These are phyloP conservation scores for Daldinia sp. DNA, from an alignment of 2,329 filamentous ascomycete species.

Conservation along the genomic window DNA sequence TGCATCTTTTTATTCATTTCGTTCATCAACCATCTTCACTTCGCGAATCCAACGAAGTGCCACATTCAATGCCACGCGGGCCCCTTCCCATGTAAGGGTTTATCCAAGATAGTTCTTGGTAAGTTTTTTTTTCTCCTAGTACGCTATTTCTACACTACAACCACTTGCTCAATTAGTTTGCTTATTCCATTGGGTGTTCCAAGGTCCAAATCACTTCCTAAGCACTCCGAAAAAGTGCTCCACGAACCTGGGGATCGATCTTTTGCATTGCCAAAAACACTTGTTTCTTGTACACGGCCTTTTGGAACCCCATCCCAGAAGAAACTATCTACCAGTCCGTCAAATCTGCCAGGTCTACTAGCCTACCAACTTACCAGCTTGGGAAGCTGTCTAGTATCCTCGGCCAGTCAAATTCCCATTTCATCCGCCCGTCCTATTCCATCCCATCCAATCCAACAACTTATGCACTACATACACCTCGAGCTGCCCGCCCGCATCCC, in stretches of 20 bases:
- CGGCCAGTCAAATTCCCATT: constrained; percentile 21
- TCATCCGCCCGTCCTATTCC: constrained; percentile 19
- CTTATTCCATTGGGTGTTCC: constrained; percentile 3
- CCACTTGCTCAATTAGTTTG: constrained; percentile 24
- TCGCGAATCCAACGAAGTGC: constrained; percentile 16
- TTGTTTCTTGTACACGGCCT: constrained; percentile 29
- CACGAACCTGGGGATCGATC: constrained; percentile 34
- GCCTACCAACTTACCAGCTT: neutral
- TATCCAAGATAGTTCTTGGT: neutral
- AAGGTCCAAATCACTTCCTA: neutral
- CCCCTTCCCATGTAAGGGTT: constrained; percentile 9
- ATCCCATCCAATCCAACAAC: constrained; percentile 22
- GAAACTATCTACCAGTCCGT: too few species aligned
- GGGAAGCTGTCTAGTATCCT: constrained; percentile 16
- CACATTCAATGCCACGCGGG: constrained; percentile 21
- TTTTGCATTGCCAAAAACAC: constrained; percentile 27
- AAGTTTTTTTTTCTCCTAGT: constrained; percentile 2
- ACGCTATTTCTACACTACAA: too few species aligned
- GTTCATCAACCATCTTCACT: constrained; percentile 13
- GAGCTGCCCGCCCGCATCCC: constrained; percentile 34
- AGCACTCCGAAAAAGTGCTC: neutral
- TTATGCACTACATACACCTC: constrained; percentile 7
- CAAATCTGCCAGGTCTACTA: neutral
- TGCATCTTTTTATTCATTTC: constrained; percentile 11
- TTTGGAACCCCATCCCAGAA: too few species aligned